Percentiles rank a stretch among this genome's conserved stretches.
Evolutionary conservation across 1,284 basidiomycete genomes (phyloP).

Genomic region (Leucoagaricus sp.): DNA sequence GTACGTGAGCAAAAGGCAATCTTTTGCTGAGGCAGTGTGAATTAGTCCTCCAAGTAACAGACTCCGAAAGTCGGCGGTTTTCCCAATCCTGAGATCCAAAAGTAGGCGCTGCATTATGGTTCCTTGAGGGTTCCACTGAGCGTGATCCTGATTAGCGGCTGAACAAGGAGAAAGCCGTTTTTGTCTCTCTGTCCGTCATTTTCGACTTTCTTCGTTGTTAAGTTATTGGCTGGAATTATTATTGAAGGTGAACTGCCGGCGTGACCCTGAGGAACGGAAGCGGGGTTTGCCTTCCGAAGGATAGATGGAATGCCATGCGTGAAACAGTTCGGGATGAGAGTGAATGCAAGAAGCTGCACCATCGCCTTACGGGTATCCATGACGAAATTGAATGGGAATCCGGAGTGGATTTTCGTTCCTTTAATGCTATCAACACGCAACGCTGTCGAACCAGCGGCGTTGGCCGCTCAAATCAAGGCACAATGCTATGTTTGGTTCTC

Average conservation of each 20-base stretch:
- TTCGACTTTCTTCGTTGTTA: neutral
- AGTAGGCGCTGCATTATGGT: neutral
- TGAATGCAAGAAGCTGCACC: neutral
- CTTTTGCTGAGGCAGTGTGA: neutral
- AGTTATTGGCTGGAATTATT: neutral
- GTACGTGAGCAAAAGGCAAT: conserved; percentile 1
- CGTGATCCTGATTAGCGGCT: neutral
- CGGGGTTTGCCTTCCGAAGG: neutral
- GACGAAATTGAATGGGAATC: neutral
- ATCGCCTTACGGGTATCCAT: neutral
- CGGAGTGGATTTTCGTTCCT: neutral
- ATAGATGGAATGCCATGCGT: neutral
- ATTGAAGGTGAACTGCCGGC: neutral
- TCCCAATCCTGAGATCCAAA: neutral
- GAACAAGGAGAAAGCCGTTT: neutral
- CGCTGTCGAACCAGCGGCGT: too few species aligned
- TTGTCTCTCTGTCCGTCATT: neutral
- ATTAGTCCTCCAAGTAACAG: neutral
- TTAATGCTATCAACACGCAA: too few species aligned
- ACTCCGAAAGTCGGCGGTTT: neutral
- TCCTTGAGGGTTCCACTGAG: neutral
- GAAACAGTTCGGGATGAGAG: neutral
- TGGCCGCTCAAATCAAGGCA: too few species aligned
- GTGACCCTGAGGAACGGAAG: neutral
- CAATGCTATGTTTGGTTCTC: conserved; percentile 6